phyloP scores from a whole-genome alignment of 2,329 filamentous ascomycete species.

The Pseudogymnoascus sp. region DNA sequence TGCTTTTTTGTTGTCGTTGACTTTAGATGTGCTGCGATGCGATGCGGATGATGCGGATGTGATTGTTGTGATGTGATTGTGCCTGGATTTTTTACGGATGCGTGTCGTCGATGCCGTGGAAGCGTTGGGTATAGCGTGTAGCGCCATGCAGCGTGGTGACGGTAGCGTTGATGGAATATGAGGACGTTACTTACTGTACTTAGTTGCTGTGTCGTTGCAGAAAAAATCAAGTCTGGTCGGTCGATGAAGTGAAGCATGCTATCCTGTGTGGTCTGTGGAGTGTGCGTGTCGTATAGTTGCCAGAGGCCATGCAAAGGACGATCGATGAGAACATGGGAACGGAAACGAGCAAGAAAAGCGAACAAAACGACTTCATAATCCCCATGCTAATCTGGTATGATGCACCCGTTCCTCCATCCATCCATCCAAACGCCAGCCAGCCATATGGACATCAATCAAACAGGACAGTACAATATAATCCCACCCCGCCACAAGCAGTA shows the following conservation, averaged over 20 bases:
- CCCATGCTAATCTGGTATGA: background rate
- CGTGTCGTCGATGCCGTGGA: too few species aligned
- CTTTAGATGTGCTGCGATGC: background rate
- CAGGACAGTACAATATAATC: background rate
- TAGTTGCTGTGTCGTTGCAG: background rate
- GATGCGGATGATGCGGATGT: background rate
- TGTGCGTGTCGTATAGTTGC: too few species aligned
- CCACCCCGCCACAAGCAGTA: background rate
- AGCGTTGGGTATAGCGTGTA: background rate
- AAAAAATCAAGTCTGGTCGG: too few species aligned
- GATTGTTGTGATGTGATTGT: too few species aligned
- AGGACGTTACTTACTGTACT: background rate
- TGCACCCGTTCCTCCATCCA: background rate
- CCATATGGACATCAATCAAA: conserved; percentile 1
- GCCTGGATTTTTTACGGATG: too few species aligned
- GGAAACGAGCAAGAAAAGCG: background rate
- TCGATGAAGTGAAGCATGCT: too few species aligned
- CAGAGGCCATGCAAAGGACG: background rate
- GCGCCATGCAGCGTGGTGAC: background rate
- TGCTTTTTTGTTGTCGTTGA: background rate
- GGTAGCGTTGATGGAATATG: background rate
- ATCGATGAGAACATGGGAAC: background rate
- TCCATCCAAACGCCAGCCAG: background rate
- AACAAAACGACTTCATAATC: background rate
- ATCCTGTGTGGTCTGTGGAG: too few species aligned